Percentiles rank a stretch among this genome's conserved stretches.
These are phyloP conservation scores for Aleurites moluccanus DNA, from an alignment of 441 rosid species.

Conservation along the genomic window DNA sequence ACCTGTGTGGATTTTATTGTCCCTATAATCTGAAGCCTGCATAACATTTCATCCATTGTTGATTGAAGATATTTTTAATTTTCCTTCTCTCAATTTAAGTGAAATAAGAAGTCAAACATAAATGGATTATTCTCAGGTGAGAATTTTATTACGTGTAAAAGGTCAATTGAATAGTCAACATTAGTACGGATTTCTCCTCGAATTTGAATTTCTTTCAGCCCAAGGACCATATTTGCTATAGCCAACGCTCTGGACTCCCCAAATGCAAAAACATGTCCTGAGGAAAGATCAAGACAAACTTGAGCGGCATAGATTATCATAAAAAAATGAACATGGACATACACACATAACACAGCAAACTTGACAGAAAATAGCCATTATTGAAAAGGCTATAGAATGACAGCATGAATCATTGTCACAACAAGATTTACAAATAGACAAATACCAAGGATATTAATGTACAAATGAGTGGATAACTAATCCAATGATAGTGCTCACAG, in stretches of 20 bases:
- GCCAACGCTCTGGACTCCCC: constrained; percentile 99
- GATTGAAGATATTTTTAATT: constrained; percentile 15
- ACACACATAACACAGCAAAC: not conserved
- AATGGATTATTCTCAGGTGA: constrained; percentile 23
- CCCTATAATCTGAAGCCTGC: constrained; percentile 97
- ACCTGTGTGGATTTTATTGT: constrained; percentile 98
- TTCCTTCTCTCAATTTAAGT: not conserved
- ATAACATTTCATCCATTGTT: constrained; percentile 26
- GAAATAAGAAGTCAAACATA: not conserved
- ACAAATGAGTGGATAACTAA: not conserved
- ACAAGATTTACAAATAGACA: not conserved
- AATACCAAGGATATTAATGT: not conserved
- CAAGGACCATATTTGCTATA: constrained; percentile 99
- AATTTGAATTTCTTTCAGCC: constrained; percentile 98
- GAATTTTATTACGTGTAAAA: constrained; percentile 73
- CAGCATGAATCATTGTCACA: not conserved
- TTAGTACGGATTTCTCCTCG: constrained; percentile 99
- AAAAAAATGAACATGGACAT: constrained; percentile 15
- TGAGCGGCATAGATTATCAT: constrained; percentile 23
- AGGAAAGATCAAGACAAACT: constrained; percentile 26
- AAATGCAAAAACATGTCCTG: constrained; percentile 98
- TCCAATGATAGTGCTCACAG: not conserved
- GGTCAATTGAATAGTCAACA: constrained; percentile 97
- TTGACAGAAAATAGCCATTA: not conserved
- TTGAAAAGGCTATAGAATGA: not conserved